Evolutionary conservation across 1,284 basidiomycete genomes (phyloP).

Genomic region (Trichosporon sp.): DNA sequence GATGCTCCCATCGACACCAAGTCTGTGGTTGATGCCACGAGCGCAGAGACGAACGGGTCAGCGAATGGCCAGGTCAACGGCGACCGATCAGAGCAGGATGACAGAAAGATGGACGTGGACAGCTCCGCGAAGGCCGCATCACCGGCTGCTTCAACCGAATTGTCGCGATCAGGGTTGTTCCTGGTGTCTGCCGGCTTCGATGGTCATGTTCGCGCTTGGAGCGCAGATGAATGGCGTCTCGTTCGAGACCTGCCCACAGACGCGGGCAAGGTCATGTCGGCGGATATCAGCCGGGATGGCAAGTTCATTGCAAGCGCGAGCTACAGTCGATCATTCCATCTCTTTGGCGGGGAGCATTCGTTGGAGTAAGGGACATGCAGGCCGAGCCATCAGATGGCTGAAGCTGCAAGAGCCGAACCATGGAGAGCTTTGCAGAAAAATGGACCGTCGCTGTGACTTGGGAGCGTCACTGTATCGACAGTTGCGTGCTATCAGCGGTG

Average conservation of each 20-base stretch:
- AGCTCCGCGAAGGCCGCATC: slow-evolving; percentile 3
- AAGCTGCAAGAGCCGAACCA: neutral
- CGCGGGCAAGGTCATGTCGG: slow-evolving; percentile 96
- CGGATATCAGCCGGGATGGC: slow-evolving; percentile 78
- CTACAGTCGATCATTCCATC: slow-evolving; percentile 87
- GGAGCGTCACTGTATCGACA: neutral
- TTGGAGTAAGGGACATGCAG: slow-evolving; percentile 13
- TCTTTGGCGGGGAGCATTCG: slow-evolving; percentile 64
- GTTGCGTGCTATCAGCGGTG: too few species aligned
- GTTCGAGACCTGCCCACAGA: slow-evolving; percentile 83
- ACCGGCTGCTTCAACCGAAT: slow-evolving; percentile 8
- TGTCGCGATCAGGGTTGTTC: slow-evolving; percentile 75
- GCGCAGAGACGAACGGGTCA: slow-evolving; percentile 22
- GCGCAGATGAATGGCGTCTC: slow-evolving; percentile 95
- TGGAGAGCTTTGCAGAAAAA: neutral
- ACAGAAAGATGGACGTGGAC: slow-evolving; percentile 29
- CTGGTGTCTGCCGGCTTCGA: slow-evolving; percentile 93
- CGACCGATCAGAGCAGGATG: slow-evolving; percentile 44
- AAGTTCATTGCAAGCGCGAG: slow-evolving; percentile 82
- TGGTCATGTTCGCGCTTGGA: slow-evolving; percentile 92
- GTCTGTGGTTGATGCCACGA: slow-evolving; percentile 44
- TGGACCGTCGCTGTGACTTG: neutral
- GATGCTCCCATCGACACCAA: slow-evolving; percentile 14
- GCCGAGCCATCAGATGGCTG: neutral
- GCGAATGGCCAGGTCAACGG: slow-evolving; percentile 30